Base-by-base conservation (phyloP, 345 rosid genomes). In the Heritiera littoralis region DNA sequence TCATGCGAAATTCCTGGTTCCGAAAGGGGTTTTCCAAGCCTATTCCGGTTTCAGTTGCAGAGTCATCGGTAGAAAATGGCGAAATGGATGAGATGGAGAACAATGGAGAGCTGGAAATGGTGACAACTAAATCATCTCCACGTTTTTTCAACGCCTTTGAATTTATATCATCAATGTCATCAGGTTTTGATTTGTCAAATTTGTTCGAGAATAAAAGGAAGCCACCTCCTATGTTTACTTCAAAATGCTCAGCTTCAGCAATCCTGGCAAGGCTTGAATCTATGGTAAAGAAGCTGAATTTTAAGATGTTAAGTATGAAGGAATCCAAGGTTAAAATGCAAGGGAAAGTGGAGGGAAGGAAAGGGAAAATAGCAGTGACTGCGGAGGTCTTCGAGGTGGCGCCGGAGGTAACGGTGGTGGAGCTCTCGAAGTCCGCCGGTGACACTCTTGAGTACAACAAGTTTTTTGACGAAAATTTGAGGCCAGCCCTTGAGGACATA, bases 401-500 rank as follows among this genome's bases (percentile, higher is more conserved):
- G 43, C 90, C 90, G 77, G 87, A 86, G 75, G 87, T 94, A 28
- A 80, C 92, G 3, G 89, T 94, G 38, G 97, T 93, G 14, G 92
- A 92, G 78, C 82, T 93, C 63, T 89, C 87, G 3, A 92, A 94
- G 81, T 79, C 90, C 3, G 75, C 90, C 9, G 90, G 94, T 9
- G 93, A 90, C 48, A 85, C 93, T 2, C 68, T 91, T 76, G 89
- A 91, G 89, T 86, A 90, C 54, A 77, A 75, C 0, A 78, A 81
- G 82, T 91, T 89, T 61, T 90, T 89, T 18, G 92, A 89, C 56
- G 97, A 93, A 68, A 92, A 87, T 9, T 86, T 89, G 0, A 88
- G 98, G 86, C 90, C 91, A 28, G 93, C 93, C n/a, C 86, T 94
- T 80, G 86, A 84, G 58, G 95, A 92, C 78, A 89, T 94, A 7